Evolutionary conservation across 495 filamentous ascomycete genomes (phyloP), one percentile per base, ranked within the genome.

Genomic region (Alectoria sarmentosa): DNA sequence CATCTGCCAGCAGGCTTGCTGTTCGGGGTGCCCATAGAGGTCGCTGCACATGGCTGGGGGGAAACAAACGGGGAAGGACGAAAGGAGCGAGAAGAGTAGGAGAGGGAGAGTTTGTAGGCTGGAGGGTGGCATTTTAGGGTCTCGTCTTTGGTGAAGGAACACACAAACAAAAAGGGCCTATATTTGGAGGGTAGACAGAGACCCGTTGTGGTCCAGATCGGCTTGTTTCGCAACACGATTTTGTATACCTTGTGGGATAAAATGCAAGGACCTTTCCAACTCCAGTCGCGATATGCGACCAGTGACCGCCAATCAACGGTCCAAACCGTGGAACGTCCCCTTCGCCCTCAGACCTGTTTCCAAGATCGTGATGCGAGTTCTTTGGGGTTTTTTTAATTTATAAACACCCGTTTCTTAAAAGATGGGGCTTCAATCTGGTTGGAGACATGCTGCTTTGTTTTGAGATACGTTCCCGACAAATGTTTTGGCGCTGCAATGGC

Each of bases 151-250:
- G 7, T 4, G 21, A 46, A 46, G 21, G 42, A 9, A 46, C 21
- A 8, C 1, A 21, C 8, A n/a, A 0, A n/a, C 0, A 1, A 9
- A n/a, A n/a, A n/a, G 2, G 14, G 14, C 13, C 2, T 46, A 9
- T 3, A n/a, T 46, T 46, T 46, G 42, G n/a, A n/a, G 42, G n/a
- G 42, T 46, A 46, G 2, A 21, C 26, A 48, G 2, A 26, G 6
- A n/a, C 10, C 44, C n/a, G 19, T n/a, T 19, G 4, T 19, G 42
- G 42, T n/a, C 3, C 42, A 46, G 42, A 46, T n/a, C 17, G 4
- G 21, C 6, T 46, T 13, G 42, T n/a, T n/a, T n/a, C 36, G 10
- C 36, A 37, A 37, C 10, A 4, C n/a, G 6, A 1, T 48, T 48
- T 7, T 48, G 9, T 10, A 7, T 3, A 46, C 4, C 7, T 0